Percentiles rank a stretch among this genome's conserved stretches.
Conservation (phyloP, 306 rosid genomes). For the Hippophae gyantsensis region DNA sequence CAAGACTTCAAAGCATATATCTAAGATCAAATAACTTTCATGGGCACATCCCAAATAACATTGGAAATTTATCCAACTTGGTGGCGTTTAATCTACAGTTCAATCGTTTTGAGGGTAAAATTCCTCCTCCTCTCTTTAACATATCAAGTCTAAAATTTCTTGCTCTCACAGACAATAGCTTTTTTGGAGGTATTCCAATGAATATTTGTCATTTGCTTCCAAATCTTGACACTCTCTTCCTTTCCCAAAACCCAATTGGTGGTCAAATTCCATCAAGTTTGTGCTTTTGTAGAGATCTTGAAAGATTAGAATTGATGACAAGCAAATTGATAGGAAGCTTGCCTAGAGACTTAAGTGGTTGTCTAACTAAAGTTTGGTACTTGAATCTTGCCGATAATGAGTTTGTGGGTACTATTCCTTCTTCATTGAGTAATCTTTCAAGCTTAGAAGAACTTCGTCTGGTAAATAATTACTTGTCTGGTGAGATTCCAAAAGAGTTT, state of each 20-base stretch:
- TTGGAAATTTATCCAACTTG: not conserved
- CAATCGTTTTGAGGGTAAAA: not conserved
- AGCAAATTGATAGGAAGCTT: not conserved
- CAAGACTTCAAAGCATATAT: not conserved
- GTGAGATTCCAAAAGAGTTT: too few relatives aligned
- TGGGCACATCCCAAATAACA: not conserved
- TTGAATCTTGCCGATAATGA: not conserved
- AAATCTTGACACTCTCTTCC: not conserved
- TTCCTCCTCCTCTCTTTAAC: not conserved
- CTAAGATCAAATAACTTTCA: not conserved
- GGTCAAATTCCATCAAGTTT: conserved; percentile 9
- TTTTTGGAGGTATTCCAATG: conserved; percentile 3
- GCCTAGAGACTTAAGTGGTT: not conserved
- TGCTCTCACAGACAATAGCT: not conserved
- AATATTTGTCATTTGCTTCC: not conserved
- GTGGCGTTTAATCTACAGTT: not conserved
- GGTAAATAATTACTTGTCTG: too few relatives aligned
- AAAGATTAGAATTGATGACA: rapidly evolving
- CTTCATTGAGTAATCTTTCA: not conserved
- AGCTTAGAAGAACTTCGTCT: not conserved
- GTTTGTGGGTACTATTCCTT: not conserved
- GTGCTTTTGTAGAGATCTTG: not conserved
- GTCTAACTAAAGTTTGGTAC: not conserved
- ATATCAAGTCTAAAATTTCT: not conserved
- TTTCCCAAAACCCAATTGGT: not conserved